Evolutionary conservation across 345 rosid genomes (phyloP).

Genomic region (Populus deltoides): DNA sequence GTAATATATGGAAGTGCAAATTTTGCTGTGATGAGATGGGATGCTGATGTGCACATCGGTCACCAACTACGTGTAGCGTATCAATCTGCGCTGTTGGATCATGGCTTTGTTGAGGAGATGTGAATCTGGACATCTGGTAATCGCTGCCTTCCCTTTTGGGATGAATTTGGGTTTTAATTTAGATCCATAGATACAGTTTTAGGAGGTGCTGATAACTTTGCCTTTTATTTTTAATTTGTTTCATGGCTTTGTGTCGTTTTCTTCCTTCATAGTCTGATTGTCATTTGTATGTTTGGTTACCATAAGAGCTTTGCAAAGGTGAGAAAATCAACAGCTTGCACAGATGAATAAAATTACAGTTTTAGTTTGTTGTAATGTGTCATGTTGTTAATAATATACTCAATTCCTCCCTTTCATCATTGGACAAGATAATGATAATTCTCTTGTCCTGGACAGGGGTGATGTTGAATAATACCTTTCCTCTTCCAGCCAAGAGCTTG

Average conservation of each 20-base stretch:
- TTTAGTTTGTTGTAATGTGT: conserved; percentile 9
- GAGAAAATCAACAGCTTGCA: conserved; percentile 27
- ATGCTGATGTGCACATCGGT: too few species aligned
- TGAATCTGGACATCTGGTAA: conserved; percentile 29
- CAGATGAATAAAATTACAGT: conserved; percentile 37
- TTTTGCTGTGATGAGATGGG: too few species aligned
- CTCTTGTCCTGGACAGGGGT: background rate
- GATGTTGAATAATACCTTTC: background rate
- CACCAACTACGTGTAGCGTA: conserved; percentile 2
- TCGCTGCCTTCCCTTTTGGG: conserved; percentile 30
- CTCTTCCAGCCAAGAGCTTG: background rate
- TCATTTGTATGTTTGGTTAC: conserved; percentile 12
- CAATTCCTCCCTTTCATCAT: background rate
- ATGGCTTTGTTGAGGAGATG: conserved; percentile 19
- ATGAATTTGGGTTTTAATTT: conserved; percentile 25
- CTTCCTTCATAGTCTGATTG: background rate
- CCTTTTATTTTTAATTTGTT: conserved; percentile 13
- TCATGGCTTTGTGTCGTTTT: conserved; percentile 6
- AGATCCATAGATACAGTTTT: conserved; percentile 18
- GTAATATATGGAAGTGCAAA: too few species aligned
- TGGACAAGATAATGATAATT: background rate
- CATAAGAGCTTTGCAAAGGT: conserved; percentile 24
- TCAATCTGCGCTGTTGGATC: conserved; percentile 9
- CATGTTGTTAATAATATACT: conserved; percentile 6
- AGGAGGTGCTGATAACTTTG: conserved; percentile 16